Percentiles rank a stretch among this genome's conserved stretches.
Evolutionary conservation across 805 yeast species (phyloP).

Genomic region (Candida andamanensis): DNA sequence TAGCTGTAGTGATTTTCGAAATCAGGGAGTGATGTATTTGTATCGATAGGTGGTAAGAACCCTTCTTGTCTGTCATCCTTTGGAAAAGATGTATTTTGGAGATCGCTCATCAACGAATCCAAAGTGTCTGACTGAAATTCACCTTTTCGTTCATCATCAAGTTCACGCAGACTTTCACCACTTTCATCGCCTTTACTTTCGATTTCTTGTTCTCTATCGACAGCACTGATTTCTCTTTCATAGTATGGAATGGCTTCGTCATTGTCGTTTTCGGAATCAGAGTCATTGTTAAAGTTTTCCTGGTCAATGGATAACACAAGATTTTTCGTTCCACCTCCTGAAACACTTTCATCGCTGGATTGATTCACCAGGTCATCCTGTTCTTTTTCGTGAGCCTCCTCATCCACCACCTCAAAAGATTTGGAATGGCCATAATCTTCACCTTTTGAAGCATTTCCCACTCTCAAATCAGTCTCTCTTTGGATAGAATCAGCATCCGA

Average conservation of each 20-base stretch:
- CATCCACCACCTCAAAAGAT: no score
- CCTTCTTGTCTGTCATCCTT: constrained; percentile 5
- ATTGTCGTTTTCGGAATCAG: constrained; percentile 6
- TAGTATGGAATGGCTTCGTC: constrained; percentile 14
- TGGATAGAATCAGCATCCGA: constrained; percentile 40
- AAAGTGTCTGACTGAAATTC: constrained; percentile 21
- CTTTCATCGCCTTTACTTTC: neutral
- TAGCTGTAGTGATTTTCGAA: constrained; percentile 18
- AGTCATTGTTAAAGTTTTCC: constrained; percentile 9
- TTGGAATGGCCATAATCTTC: neutral
- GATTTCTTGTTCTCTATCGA: neutral
- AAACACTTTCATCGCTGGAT: neutral
- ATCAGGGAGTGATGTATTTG: constrained; percentile 24
- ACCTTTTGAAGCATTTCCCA: no score
- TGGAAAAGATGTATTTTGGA: constrained; percentile 18
- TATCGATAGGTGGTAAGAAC: constrained; percentile 18
- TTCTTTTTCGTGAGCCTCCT: neutral
- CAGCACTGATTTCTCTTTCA: constrained; percentile 7
- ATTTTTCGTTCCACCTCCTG: neutral
- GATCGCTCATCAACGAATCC: constrained; percentile 35
- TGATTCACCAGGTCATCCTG: neutral
- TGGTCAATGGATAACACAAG: constrained; percentile 22
- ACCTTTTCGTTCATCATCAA: no score
- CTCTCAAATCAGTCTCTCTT: constrained; percentile 23
- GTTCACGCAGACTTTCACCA: no score